A percentile compares a stretch with the other conserved stretches of the same genome.
phyloP scores from a whole-genome alignment of 2,329 filamentous ascomycete species.

The Erysiphe neolycopersici region DNA sequence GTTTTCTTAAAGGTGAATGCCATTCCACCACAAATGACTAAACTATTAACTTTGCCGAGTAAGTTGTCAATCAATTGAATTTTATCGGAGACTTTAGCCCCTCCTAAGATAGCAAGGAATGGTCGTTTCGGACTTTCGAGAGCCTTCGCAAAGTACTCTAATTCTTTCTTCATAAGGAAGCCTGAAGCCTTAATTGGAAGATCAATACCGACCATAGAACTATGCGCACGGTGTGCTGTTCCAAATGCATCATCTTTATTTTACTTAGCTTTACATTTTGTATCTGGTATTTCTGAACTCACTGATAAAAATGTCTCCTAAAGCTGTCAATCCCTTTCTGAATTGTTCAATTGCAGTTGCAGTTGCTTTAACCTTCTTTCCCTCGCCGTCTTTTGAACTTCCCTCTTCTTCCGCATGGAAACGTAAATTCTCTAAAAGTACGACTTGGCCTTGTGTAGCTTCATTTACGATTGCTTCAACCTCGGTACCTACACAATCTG shows the following conservation, averaged over 20 bases:
- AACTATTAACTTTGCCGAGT: constrained; percentile 87
- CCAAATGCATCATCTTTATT: constrained; percentile 78
- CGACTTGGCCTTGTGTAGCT: constrained; percentile 53
- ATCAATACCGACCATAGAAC: constrained; percentile 93
- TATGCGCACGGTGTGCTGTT: constrained; percentile 93
- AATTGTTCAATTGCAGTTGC: constrained; percentile 80
- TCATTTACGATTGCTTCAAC: constrained; percentile 74
- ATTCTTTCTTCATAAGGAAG: constrained; percentile 99
- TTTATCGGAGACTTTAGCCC: constrained; percentile 98
- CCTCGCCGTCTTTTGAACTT: constrained; percentile 73
- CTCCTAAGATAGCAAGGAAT: constrained; percentile 95
- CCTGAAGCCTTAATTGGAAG: constrained; percentile 92
- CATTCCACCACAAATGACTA: constrained; percentile 95
- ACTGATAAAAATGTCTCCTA: constrained; percentile 95
- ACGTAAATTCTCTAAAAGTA: constrained; percentile 90
- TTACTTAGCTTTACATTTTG: constrained; percentile 4
- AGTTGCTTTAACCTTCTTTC: constrained; percentile 96
- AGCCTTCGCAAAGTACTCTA: constrained; percentile 96
- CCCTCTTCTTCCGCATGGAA: constrained; percentile 98
- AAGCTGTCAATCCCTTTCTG: constrained; percentile 76
- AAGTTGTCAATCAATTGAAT: constrained; percentile 99
- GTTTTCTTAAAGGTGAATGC: constrained; percentile 99
- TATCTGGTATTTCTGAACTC: constrained; percentile 15
- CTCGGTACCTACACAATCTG: constrained; percentile 73
- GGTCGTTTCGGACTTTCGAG: constrained; percentile 81